Evolutionary conservation across 805 yeast species (phyloP).

Genomic region (Priceomyces carsonii): DNA sequence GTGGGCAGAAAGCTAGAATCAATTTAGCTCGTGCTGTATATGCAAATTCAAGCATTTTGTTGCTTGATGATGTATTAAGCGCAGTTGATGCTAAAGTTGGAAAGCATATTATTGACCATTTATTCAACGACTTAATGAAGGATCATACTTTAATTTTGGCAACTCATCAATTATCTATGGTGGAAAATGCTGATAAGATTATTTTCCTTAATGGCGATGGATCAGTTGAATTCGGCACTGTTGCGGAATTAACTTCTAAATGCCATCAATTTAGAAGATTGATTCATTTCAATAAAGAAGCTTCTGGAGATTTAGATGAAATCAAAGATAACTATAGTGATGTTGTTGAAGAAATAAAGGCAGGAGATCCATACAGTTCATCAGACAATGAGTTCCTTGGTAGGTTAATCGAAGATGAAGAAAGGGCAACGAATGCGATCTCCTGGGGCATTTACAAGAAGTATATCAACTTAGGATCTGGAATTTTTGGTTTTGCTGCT

Average conservation of each 20-base stretch:
- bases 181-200: conserved; percentile 38
- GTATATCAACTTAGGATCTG: conserved; percentile 38
- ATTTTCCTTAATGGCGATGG: conserved; percentile 44
- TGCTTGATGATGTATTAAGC: conserved; percentile 45
- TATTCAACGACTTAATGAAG: conserved; percentile 34
- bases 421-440: conserved; percentile 37
- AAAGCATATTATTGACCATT: conserved; percentile 36
- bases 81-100: conserved; percentile 48
- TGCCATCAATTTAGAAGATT: conserved; percentile 52
- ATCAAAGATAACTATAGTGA: conserved; percentile 28
- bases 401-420: conserved; percentile 36
- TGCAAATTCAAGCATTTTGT: conserved; percentile 29
- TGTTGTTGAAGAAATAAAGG: conserved; percentile 5
- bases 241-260: conserved; percentile 27
- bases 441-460: conserved; percentile 39
- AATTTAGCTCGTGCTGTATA: conserved; percentile 46
- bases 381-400: conserved; percentile 21
- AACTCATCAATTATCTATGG: conserved; percentile 43
- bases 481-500: conserved; percentile 34
- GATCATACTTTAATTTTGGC: conserved; percentile 40
- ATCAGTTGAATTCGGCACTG: conserved; percentile 37
- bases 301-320: conserved; percentile 24
- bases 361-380: conserved; percentile 3
- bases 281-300: conserved; percentile 44
- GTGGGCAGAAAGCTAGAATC: conserved; percentile 48